phyloP scores from a whole-genome alignment of 257 asterid genomes.

The Salvia hispanica region DNA sequence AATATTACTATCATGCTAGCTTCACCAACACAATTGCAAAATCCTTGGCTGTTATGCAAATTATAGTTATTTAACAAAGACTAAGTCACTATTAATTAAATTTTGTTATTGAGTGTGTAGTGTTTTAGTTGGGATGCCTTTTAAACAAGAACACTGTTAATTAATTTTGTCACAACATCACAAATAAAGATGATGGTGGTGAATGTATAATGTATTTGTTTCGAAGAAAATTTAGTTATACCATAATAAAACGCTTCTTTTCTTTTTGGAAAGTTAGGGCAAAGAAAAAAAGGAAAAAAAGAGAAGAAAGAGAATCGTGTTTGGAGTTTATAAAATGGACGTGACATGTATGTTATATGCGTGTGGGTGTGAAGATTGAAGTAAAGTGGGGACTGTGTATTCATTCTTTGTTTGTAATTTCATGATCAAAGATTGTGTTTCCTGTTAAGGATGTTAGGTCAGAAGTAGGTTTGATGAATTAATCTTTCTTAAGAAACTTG shows the following conservation, averaged over 20 bases:
- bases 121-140: slow-evolving; percentile 45
- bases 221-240: neutral
- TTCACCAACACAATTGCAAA: slow-evolving; percentile 38
- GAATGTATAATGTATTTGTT: neutral
- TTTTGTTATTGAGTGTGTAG: slow-evolving; percentile 7
- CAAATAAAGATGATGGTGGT: neutral
- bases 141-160: slow-evolving; percentile 32
- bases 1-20: slow-evolving; percentile 24
- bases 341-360: neutral
- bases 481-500: slow-evolving; percentile 34
- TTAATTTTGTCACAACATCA: slow-evolving; percentile 27
- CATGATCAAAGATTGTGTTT: slow-evolving; percentile 24
- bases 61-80: slow-evolving; percentile 54
- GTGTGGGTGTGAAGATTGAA: neutral
- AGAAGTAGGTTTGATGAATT: slow-evolving; percentile 24
- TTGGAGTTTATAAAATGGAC: neutral
- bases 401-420: neutral
- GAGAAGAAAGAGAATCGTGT: neutral
- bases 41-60: slow-evolving; percentile 24
- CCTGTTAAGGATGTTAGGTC: slow-evolving; percentile 33
- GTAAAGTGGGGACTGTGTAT: neutral
- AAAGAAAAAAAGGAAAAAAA: too few relatives aligned
- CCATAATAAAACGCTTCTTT: neutral
- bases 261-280: neutral
- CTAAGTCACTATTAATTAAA: slow-evolving; percentile 21